These are phyloP conservation scores for Chloranthus sessilifolius DNA, from an alignment of 164 flowering plant species.

Conservation along the genomic window DNA sequence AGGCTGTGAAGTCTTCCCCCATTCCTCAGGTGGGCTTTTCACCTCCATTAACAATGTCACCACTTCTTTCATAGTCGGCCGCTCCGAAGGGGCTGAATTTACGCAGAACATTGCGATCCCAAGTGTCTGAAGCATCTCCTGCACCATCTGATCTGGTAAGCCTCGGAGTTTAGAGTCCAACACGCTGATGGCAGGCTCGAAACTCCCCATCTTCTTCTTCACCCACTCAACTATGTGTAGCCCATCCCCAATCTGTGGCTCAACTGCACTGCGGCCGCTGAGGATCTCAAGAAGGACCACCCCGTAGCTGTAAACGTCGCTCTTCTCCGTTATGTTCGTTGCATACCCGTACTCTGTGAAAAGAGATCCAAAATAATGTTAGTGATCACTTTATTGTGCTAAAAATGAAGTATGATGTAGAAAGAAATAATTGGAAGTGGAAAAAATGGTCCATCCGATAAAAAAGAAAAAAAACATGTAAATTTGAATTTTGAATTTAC, in stretches of 20 bases:
- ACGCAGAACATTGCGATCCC: slow-evolving; percentile 97
- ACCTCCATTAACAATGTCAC: slow-evolving; percentile 90
- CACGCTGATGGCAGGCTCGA: slow-evolving; percentile 66
- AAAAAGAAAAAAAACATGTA: too few relatives aligned
- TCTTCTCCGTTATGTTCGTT: slow-evolving; percentile 95
- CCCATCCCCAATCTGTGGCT: slow-evolving; percentile 63
- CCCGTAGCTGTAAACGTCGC: slow-evolving; percentile 97
- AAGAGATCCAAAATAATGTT: neutral
- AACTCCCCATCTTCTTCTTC: slow-evolving; percentile 88
- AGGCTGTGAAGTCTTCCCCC: slow-evolving; percentile 90
- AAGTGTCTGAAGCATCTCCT: slow-evolving; percentile 93
- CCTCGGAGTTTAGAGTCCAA: slow-evolving; percentile 75
- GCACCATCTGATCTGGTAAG: slow-evolving; percentile 75
- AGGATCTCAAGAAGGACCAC: slow-evolving; percentile 84
- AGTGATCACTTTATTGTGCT: too few relatives aligned
- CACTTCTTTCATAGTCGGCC: slow-evolving; percentile 98
- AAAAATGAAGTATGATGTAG: too few relatives aligned
- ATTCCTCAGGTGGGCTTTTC: slow-evolving; percentile 81
- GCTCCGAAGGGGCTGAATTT: slow-evolving; percentile 71
- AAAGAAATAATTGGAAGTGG: too few relatives aligned
- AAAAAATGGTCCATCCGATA: too few relatives aligned
- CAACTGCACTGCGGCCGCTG: slow-evolving; percentile 78
- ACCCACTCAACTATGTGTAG: slow-evolving; percentile 97
- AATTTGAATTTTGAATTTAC: too few relatives aligned
- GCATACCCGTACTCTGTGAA: slow-evolving; percentile 93